Evolutionary conservation across 2,329 filamentous ascomycete genomes (phyloP), one percentile per base, ranked within the genome.

Genomic region (Fusarium mundagurra): DNA sequence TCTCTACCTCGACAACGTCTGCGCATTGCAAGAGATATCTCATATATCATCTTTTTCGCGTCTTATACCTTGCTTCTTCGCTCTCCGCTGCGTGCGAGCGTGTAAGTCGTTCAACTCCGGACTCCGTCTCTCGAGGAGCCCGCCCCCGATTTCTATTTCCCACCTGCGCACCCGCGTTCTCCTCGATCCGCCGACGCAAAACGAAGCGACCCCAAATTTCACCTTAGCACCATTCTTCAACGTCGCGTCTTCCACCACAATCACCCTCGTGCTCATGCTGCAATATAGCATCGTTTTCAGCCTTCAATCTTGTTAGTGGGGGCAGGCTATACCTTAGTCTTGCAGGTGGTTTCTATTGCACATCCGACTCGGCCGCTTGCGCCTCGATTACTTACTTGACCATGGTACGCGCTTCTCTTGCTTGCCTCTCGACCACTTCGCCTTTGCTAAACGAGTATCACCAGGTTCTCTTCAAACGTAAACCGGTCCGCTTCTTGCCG

Each of bases 381-480:
- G 72, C 65, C 60, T 62, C 66, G 59, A 63, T 57, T 66, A 53
- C 47, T 57, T 66, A 53, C 47, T 72, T 65, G 50, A 74, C 51
- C 51, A 78, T 78, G 77, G 77, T 78, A 77, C 62, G 59, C 50
- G 44, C 60, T 62, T 54, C 38, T 45, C 34, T 20, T 33, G 31
- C 31, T 53, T 60, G 11, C 57, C 27, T 51, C 16, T 50, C 14
- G 29, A n/a, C 55, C 62, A 47, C 47, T 33, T 43, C 48, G n/a
- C 58, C 64, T 65, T 67, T 36, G 48, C 72, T 72, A 38, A 73
- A 58, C 41, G 31, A 27, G 16, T 43, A 38, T 64, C 33, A 53
- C 38, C 67, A 98, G 96, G 96, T 99, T 78, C 89, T 98, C 74
- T 98, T 94, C 84, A 98, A 98, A 86, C 91, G 96, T 79, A 98